phyloP scores from a whole-genome alignment of 192 early-diverging fungal species.

The Physocladia obscura region DNA sequence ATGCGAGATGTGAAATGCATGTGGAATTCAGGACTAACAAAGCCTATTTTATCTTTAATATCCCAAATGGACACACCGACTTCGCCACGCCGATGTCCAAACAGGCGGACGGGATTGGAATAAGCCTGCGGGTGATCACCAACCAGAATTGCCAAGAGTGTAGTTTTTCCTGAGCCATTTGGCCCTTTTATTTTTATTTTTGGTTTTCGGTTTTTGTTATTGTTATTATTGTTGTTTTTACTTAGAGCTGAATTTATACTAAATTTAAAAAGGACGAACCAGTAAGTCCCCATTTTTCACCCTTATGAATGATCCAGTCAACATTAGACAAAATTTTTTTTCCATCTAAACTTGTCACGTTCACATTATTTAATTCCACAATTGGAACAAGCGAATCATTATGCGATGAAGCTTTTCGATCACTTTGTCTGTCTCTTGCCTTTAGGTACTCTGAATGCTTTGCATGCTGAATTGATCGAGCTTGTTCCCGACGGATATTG shows the following conservation, averaged over 20 bases:
- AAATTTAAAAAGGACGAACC: conserved; percentile 54
- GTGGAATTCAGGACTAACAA: conserved; percentile 57
- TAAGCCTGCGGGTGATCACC: conserved; percentile 65
- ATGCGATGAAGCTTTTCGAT: not conserved
- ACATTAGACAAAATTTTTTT: conserved; percentile 45
- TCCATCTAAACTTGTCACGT: conserved; percentile 40
- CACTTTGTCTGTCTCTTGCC: not conserved
- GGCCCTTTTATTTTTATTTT: not conserved
- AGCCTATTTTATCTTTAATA: conserved; percentile 50
- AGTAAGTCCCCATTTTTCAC: conserved; percentile 56
- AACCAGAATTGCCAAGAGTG: conserved; percentile 52
- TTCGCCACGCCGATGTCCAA: conserved; percentile 49
- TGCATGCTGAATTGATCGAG: too few relatives aligned
- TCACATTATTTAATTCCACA: conserved; percentile 47
- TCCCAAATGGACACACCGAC: conserved; percentile 61
- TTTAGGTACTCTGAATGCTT: too few relatives aligned
- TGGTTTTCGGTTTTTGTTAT: not conserved
- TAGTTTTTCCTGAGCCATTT: conserved; percentile 58
- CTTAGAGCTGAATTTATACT: not conserved
- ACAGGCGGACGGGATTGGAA: conserved; percentile 51
- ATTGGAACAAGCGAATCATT: conserved; percentile 24
- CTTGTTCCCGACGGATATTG: too few relatives aligned
- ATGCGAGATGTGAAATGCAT: conserved; percentile 45
- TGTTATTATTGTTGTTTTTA: too few relatives aligned
- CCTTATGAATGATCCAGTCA: conserved; percentile 44